phyloP scores from a whole-genome alignment of 169 alveolate genomes.

The Babesia bigemina region DNA sequence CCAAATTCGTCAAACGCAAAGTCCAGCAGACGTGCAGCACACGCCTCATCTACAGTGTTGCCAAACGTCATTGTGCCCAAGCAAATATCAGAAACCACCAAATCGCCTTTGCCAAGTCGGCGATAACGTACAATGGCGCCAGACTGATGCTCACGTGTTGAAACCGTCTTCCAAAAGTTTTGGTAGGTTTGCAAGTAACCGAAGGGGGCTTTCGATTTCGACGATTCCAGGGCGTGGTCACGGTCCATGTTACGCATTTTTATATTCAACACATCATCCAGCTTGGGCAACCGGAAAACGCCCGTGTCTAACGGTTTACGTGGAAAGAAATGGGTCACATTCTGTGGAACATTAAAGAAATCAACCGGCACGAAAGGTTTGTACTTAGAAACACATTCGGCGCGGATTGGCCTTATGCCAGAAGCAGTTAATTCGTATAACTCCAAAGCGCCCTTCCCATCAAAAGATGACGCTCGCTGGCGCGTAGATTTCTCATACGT shows the following conservation, averaged over 20 bases:
- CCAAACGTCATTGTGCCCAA: slow-evolving; percentile 90
- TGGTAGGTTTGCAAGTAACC: slow-evolving; percentile 66
- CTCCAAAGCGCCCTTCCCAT: slow-evolving; percentile 55
- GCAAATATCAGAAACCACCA: slow-evolving; percentile 80
- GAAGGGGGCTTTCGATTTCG: slow-evolving; percentile 10
- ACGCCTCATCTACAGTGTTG: slow-evolving; percentile 66
- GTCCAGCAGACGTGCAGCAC: slow-evolving; percentile 76
- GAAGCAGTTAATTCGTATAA: slow-evolving; percentile 31
- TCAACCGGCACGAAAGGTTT: slow-evolving; percentile 67
- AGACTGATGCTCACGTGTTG: slow-evolving; percentile 51
- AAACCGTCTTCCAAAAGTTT: slow-evolving; percentile 58
- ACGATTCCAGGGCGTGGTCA: slow-evolving; percentile 35
- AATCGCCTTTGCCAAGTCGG: slow-evolving; percentile 71
- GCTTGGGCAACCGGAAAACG: slow-evolving; percentile 78
- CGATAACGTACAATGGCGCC: slow-evolving; percentile 69
- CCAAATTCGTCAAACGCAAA: slow-evolving; percentile 80
- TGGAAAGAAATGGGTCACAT: slow-evolving; percentile 50
- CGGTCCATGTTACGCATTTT: slow-evolving; percentile 63
- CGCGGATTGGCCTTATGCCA: slow-evolving; percentile 33
- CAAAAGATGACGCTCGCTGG: slow-evolving; percentile 32
- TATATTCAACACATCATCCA: slow-evolving; percentile 75
- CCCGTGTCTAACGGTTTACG: slow-evolving; percentile 75
- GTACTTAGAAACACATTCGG: slow-evolving; percentile 2
- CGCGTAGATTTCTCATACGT: slow-evolving; percentile 58
- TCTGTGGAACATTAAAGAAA: slow-evolving; percentile 63